Base-by-base conservation (phyloP, 164 flowering plant genomes). In the Houttuynia cordata region DNA sequence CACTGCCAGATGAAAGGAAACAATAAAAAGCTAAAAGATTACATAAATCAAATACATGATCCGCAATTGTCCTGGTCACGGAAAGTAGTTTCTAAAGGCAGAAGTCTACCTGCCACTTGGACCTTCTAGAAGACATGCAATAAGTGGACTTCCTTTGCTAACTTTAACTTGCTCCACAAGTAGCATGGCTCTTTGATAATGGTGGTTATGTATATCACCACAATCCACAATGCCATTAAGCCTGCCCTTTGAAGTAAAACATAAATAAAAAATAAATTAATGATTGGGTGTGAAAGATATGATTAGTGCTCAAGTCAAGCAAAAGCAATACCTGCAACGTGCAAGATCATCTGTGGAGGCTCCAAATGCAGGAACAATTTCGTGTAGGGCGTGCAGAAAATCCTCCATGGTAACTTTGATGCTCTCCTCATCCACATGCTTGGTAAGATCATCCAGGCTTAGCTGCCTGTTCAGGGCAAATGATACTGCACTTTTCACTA, bases 401-500 rank as follows among this genome's bases (percentile, higher is more conserved):
- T 93, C 99, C 42, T 81, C 82, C 99, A 93, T 94, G 2, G 97
- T 90, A 47, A 94, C 91, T 71, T 86, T 93, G 39, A 93, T 90
- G 64, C 74, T 90, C 66, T 90, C 99, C 73, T 93, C 99, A 65
- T 93, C 97, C 57, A 90, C 84, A 40, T 86, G 83, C 75, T 90
- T 90, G 23, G 95, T 90, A 63, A 93, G 95, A 72, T 93, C 97
- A 64, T 90, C 99, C 63, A 93, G 52, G 71, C 82, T 88, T 52
- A 90, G 65, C 69, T 90, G 96, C 64, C 97, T 71, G 67, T 93
- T 90, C 74, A 93, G 73, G 62, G 99, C 99, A 84, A 57, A 90
- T 55, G 99, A 90, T 22, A 86, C 97, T 22, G 99, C 99, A 85
- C 99, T 93, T 83, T 86, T 93, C 10, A 86, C 97, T 64, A 93